Base-by-base conservation (phyloP, 2,329 filamentous ascomycete genomes). In the Stromatinia cepivora region DNA sequence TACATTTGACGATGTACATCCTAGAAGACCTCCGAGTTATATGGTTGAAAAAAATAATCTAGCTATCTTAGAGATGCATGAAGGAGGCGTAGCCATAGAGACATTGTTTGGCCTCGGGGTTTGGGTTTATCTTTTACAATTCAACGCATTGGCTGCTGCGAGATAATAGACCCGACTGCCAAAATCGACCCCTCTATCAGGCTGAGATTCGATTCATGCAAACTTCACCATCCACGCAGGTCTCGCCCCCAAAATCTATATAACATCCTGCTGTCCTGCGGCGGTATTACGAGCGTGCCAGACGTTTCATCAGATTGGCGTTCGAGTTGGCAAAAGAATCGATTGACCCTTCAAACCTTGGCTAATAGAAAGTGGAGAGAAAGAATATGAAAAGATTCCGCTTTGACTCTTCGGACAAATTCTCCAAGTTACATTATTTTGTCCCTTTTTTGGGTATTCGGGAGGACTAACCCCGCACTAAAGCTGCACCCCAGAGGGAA, bases 331-430 rank as follows among this genome's bases (percentile, higher is more conserved):
- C 31, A 50, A 11, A 20, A 36, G 45, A 20, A 25, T 62, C 31
- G 45, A 50, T 50, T 50, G 31, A 50, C 45, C 59, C 31, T 62
- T 36, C 59, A 48, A 62, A 62, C 45, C 59, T 50, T 63, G 31
- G 59, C 59, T 20, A 22, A 46, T 7, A 34, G 39, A 46, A 46
- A 61, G 58, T 61, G 36, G 56, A 48, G 25, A 62, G 58, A 48
- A 34, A 62, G 58, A 48, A 34, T 4, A 34, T n/a, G 13, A 22
- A 57, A 31, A 34, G 22, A 9, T 64, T 52, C 61, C 59, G 45
- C 59, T 64, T 64, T 64, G 59, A 63, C 59, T 22, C 28, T 62
- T 48, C 42, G 45, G 39, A 45, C 57, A 42, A 39, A 64, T 52
- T 28, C 46, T 52, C 61, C 61, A 52, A 63, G 31, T 39, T 52